Evolutionary conservation across 106 monocot species (phyloP), one percentile per base, ranked within the genome.

Genomic region (Platanthera zijinensis): DNA sequence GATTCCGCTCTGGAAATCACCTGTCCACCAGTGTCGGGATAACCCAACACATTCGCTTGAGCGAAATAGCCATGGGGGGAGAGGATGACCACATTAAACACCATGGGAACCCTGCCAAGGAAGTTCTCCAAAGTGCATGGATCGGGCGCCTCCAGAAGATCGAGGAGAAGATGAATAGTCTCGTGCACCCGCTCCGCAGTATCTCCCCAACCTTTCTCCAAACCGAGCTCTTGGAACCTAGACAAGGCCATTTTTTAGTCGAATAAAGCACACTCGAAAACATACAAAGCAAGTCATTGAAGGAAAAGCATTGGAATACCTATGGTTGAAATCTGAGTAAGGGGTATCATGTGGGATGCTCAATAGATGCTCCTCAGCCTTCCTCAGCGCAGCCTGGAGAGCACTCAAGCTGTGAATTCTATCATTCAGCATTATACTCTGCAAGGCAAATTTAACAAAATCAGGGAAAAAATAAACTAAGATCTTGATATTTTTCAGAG

Each of bases 201-300:
- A 57, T 99, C 94, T 78, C 99, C 99, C 99, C 99, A 99, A 47
- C 99, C 99, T 76, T 85, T 94, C 80, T 99, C 99, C 72, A 99
- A 66, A 30, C 99, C 99, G 70, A 99, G 89, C 70, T 94, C 99
- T 90, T 99, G 99, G 71, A 99, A 99, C 69, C 99, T 99, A 71
- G 48, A 76, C 2, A 59, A 72, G 4, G 12, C 25, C 54, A 18
- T 3, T 22, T 62, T 17, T 52, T 5, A n/a, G 66, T 66, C 5
- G 13, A 48, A 8, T 66, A 6, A 77, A 48, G 0, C 39, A 54
- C 39, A 7, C 10, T 66, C 66, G 32, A 28, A 45, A 19, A 18
- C 15, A 10, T 48, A 14, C 17, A 5, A 47, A 53, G 48, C n/a
- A 48, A 17, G 4, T 14, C 39, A 39, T 6, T 15, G 30, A 74